Conservation (phyloP, 257 asterid species). For the Solanum clarkiae region DNA sequence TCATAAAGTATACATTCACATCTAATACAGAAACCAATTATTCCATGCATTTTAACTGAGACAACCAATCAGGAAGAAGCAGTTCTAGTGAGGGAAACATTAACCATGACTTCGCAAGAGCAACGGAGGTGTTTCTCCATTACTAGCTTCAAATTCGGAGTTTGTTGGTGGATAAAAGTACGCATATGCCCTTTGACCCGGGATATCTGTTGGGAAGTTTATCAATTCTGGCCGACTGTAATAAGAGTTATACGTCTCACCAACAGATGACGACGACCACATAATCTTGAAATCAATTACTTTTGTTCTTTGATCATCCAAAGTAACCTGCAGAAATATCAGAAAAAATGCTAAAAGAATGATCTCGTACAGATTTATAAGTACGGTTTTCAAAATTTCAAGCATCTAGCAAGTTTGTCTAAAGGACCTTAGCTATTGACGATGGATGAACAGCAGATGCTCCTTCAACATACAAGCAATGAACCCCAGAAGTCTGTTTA, state of each 20-base stretch:
- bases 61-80: background rate
- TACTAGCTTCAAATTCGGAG: constrained; percentile 57
- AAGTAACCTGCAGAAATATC: constrained; percentile 46
- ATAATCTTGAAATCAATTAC: constrained; percentile 47
- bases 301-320: constrained; percentile 60
- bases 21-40: background rate
- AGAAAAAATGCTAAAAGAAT: background rate
- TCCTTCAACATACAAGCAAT: constrained; percentile 70
- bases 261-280: constrained; percentile 65
- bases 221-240: constrained; percentile 68
- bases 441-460: constrained; percentile 76
- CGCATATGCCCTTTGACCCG: constrained; percentile 84
- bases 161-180: constrained; percentile 88
- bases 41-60: background rate
- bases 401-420: background rate
- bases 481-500: constrained; percentile 51
- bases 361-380: background rate
- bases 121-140: constrained; percentile 78
- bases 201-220: constrained; percentile 82
- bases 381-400: constrained; percentile 2
- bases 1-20: background rate
- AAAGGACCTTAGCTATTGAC: constrained; percentile 74
- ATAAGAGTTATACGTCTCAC: constrained; percentile 29
- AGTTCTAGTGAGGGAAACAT: background rate
- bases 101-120: constrained; percentile 89